Base-by-base conservation (phyloP, 1,139 yeast species). In the Scheffersomyces quercinus region DNA sequence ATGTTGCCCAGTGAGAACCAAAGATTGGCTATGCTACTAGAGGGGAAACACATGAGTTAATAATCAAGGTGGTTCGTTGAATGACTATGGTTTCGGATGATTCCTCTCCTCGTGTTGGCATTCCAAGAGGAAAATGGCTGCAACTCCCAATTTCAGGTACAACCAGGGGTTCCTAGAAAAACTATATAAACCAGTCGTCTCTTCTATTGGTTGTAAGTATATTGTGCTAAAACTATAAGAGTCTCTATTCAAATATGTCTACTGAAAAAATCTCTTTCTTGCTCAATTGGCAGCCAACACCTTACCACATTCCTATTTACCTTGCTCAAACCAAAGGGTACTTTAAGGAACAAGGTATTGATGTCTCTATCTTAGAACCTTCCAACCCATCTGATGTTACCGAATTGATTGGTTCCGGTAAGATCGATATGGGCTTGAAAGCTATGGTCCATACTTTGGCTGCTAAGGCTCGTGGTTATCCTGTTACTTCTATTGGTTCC, bases 361-460 rank as follows among this genome's bases (percentile, higher is more conserved):
- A 76, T 46, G 67, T 79, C 47, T 77, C 83, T 8, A 68, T 79
- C 42, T 62, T 79, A 51, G 83, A 79, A 58, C 83, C 83, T 41
- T 72, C 81, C 37, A 78, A 79, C 53, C 83, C 83, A 15, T 75
- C 81, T 10, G 83, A 79, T 59, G 83, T 79, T 36, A 79, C 83
- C 36, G 82, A 77, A 49, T 66, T 79, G 52, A 75, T 79, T 56
- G 83, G 83, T 3, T 67, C 78, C 2, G 83, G 83, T 15, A 79
- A 79, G 52, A 68, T 77, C 42, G 82, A 79, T 56, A 77, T 79
- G 80, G 83, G 83, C 12, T 65, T 79, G 50, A 79, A 79, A 59
- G 83, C 83, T 36, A 79, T 79, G 83, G 79, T 79, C 50, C 83
- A 79, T 52, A 79, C 83, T 3, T 65, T 79, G 51, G 83, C 83